phyloP scores from a whole-genome alignment of 805 yeast genomes.

The Saturnispora sekii region DNA sequence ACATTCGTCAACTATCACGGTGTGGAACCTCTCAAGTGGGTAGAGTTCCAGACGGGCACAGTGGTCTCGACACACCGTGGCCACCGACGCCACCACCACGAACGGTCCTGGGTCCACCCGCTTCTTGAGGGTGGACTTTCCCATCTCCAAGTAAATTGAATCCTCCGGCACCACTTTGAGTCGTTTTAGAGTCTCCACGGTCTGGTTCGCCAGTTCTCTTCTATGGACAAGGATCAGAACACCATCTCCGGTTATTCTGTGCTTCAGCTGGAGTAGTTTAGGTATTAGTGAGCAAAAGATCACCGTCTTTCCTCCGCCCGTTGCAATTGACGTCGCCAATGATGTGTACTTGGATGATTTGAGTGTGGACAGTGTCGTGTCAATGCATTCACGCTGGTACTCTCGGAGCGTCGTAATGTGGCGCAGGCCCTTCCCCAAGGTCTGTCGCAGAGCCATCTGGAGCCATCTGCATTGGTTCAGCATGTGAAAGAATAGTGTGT shows the following conservation, averaged over 20 bases:
- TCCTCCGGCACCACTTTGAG: slow-evolving; percentile 23
- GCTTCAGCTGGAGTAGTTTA: slow-evolving; percentile 19
- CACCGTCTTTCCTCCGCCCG: slow-evolving; percentile 93
- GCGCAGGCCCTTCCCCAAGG: too few species aligned
- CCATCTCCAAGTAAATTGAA: slow-evolving; percentile 51
- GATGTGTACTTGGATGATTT: slow-evolving; percentile 31
- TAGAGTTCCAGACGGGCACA: slow-evolving; percentile 39
- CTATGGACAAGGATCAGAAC: slow-evolving; percentile 70
- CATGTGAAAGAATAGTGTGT: too few species aligned
- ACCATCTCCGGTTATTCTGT: slow-evolving; percentile 25
- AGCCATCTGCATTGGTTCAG: too few species aligned
- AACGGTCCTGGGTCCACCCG: slow-evolving; percentile 15
- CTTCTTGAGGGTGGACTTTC: slow-evolving; percentile 28
- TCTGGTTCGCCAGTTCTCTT: slow-evolving; percentile 68
- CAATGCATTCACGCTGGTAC: slow-evolving; percentile 68
- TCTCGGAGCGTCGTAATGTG: slow-evolving; percentile 1
- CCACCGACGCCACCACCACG: slow-evolving; percentile 71
- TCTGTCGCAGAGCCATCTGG: too few species aligned
- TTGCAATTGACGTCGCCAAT: slow-evolving; percentile 78
- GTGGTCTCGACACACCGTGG: slow-evolving; percentile 39
- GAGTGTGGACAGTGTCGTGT: slow-evolving; percentile 38
- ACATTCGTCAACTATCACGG: slow-evolving; percentile 82
- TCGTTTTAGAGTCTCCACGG: slow-evolving; percentile 37
- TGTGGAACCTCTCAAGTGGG: slow-evolving; percentile 50
- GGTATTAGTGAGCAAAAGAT: slow-evolving; percentile 55